Percentiles rank a stretch among this genome's conserved stretches.
phyloP scores from a whole-genome alignment of 768 basidiomycete species.

The Tephrocybe sp. region DNA sequence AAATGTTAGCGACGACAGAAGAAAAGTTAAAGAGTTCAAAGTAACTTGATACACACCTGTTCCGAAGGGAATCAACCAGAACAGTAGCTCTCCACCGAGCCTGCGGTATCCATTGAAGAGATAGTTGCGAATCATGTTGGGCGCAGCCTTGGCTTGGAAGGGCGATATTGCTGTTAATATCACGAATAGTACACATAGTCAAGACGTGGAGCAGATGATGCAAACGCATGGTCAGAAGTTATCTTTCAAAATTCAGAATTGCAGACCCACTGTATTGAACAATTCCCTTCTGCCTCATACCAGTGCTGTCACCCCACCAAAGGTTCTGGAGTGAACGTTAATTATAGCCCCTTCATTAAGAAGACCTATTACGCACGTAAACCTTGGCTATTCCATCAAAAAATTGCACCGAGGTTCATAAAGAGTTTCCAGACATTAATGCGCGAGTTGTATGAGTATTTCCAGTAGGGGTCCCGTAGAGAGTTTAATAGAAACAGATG shows the following conservation, averaged over 20 bases:
- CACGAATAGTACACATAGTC: not conserved
- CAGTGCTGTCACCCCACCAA: slow-evolving; percentile 86
- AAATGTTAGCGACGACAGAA: not conserved
- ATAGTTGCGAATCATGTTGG: slow-evolving; percentile 69
- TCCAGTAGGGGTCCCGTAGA: not conserved
- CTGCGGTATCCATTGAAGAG: slow-evolving; percentile 87
- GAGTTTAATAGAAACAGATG: not conserved
- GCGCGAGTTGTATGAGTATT: not conserved
- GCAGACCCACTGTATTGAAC: slow-evolving; percentile 71
- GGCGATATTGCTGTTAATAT: slow-evolving; percentile 71
- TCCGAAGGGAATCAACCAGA: slow-evolving; percentile 76
- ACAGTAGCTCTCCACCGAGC: slow-evolving; percentile 67
- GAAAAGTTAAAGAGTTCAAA: not conserved
- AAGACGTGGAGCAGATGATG: not conserved
- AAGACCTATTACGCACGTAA: slow-evolving; percentile 57
- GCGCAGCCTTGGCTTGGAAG: slow-evolving; percentile 70
- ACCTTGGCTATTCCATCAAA: slow-evolving; percentile 55
- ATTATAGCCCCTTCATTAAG: not conserved
- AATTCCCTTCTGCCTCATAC: slow-evolving; percentile 70
- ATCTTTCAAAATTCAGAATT: not conserved
- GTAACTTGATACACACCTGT: slow-evolving; percentile 52
- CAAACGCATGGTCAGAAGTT: not conserved
- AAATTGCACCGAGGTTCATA: not conserved
- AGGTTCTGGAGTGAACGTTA: slow-evolving; percentile 50
- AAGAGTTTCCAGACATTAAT: not conserved